Base-by-base conservation (phyloP, 331 rosid species). In the Arachis monticola region DNA sequence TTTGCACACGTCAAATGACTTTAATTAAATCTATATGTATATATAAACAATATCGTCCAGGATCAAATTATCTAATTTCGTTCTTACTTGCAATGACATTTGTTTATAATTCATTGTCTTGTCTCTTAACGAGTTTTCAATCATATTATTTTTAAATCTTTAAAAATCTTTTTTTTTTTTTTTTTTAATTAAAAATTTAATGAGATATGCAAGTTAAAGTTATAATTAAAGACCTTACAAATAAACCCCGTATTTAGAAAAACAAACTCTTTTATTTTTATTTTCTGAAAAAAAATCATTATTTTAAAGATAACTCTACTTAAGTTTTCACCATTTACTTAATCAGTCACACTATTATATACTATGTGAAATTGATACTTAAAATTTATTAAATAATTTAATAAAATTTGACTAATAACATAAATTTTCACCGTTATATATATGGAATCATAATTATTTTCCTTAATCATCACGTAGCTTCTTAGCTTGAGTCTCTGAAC, bases 181-280 rank as follows among this genome's bases (percentile, higher is more conserved):
- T 69, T 61, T 76, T 77, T 47, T 52, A 58, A 60, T 69, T 65
- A 60, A 75, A 83, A 69, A 64, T 81, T 69, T 61, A 82, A 82
- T 85, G 31, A 70, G 75, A 40, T 75, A 79, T 85, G 42, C 45
- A 65, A 72, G n/a, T n/a, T n/a, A n/a, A 11, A 48, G 3, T 5
- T 22, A 12, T 13, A 63, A 63, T 60, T 27, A 40, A 8, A 22
- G 27, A 59, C 7, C 74, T 71, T 51, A 17, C 9, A 40, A 69
- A 8, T 47, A 27, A 58, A 22, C 56, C 61, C 57, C 74, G 44
- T 42, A 53, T 10, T 38, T n/a, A 6, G 6, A 57, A 8, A 67
- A 42, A 10, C 47, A 31, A 55, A 35, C 27, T 22, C 27, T 69
- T 51, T 63, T 27, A 40, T 40, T n/a, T 42, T 61, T 64, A 48